A percentile compares a stretch with the other conserved stretches of the same genome.
Evolutionary conservation across 306 rosid species (phyloP).

Genomic region (Vicia faba): DNA sequence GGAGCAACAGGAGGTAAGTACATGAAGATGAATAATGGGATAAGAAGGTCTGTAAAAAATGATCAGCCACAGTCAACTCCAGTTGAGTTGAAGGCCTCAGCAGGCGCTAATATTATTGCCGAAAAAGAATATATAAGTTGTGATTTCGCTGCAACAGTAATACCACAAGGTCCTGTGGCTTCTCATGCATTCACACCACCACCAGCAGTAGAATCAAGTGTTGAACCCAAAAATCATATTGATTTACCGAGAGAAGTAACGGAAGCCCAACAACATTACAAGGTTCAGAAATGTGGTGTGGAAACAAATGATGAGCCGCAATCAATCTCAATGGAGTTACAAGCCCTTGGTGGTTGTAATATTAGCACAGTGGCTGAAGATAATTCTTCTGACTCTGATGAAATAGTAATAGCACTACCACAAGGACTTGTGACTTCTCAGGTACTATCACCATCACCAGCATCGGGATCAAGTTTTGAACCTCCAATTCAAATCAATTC

Average conservation of each 20-base stretch:
- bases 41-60: constrained; percentile 3
- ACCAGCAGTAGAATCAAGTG: neutral
- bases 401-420: neutral
- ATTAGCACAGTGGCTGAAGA: neutral
- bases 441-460: neutral
- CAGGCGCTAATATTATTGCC: neutral
- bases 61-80: neutral
- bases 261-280: neutral
- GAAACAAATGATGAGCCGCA: neutral
- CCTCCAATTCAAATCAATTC: neutral
- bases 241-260: neutral
- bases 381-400: neutral
- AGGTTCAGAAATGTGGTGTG: neutral
- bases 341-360: neutral
- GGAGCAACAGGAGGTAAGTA: constrained; percentile 14
- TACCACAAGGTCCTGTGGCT: neutral
- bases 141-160: neutral
- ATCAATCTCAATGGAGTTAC: constrained; percentile 3
- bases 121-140: neutral
- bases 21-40: constrained; percentile 16
- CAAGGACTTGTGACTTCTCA: neutral
- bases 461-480: constrained; percentile 11
- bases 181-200: neutral
- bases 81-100: neutral
- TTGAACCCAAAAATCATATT: neutral